Evolutionary conservation across 2,329 filamentous ascomycete genomes (phyloP).

Genomic region (Lomentospora prolificans): DNA sequence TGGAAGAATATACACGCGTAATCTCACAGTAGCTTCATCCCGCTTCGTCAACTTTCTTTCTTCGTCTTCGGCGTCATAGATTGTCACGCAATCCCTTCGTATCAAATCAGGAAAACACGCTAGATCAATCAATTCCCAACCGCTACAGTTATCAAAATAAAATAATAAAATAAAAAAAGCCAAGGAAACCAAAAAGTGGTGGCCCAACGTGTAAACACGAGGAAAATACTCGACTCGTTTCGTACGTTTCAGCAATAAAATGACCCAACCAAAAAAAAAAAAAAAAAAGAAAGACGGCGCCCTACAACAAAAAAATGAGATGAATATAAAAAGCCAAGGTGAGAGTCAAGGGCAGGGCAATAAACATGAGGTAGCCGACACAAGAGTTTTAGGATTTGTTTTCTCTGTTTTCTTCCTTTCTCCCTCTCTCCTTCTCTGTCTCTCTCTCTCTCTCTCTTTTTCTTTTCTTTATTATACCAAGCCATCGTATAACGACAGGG

Average conservation of each 20-base stretch:
- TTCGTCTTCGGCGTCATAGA: too few species aligned
- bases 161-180: not conserved
- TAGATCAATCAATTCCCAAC: not conserved
- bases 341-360: not conserved
- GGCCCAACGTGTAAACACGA: too few species aligned
- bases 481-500: slow-evolving; percentile 90
- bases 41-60: too few species aligned
- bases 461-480: slow-evolving; percentile 53
- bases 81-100: not conserved
- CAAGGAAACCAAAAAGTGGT: not conserved
- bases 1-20: too few species aligned
- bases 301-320: not conserved
- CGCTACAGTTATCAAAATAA: not conserved
- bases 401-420: not conserved
- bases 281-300: not conserved
- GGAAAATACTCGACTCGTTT: not conserved
- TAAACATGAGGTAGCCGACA: slow-evolving; percentile 2
- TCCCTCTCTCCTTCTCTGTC: not conserved
- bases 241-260: not conserved
- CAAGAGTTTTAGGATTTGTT: not conserved
- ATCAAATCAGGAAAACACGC: not conserved
- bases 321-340: not conserved
- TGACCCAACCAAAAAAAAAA: not conserved
- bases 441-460: not conserved
- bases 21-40: too few species aligned